Evolutionary conservation across 2,329 filamentous ascomycete species (phyloP).

Genomic region (Botrytis paeoniae): DNA sequence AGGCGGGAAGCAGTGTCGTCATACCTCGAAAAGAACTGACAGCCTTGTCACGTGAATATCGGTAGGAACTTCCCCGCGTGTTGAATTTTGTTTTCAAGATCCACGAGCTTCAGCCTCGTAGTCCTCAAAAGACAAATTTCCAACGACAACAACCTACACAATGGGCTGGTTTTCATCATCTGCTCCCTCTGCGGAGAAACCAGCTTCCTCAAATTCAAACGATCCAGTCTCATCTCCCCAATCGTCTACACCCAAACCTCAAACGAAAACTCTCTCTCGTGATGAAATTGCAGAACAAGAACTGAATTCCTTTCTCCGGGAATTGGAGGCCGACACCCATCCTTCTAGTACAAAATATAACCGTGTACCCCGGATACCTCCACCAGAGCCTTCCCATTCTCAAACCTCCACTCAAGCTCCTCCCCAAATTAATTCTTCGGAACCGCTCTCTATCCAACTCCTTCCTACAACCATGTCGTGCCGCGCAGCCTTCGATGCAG

Average conservation of each 20-base stretch:
- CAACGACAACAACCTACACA: constrained; percentile 26
- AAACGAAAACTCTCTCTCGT: constrained; percentile 26
- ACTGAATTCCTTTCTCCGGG: constrained; percentile 37
- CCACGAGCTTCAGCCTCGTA: constrained; percentile 21
- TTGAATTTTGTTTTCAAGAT: constrained; percentile 1
- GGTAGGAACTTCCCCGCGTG: constrained; percentile 15
- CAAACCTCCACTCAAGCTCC: constrained; percentile 18
- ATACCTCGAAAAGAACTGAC: constrained; percentile 22
- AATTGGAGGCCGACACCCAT: constrained; percentile 34
- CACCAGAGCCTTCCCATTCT: constrained; percentile 6
- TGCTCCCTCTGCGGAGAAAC: constrained; percentile 26
- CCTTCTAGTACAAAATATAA: constrained; percentile 33
- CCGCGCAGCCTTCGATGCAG: constrained; percentile 83
- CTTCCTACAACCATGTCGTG: constrained; percentile 85
- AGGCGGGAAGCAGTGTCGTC: constrained; percentile 22
- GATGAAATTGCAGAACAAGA: constrained; percentile 38
- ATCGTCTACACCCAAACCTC: constrained; percentile 24
- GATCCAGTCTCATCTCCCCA: constrained; percentile 19
- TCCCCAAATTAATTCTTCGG: constrained; percentile 21
- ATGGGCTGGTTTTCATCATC: constrained; percentile 64
- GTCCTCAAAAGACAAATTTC: constrained; percentile 15
- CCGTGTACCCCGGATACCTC: constrained; percentile 28
- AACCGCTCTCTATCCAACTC: constrained; percentile 61
- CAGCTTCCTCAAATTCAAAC: not conserved
- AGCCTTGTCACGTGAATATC: constrained; percentile 13